phyloP scores from a whole-genome alignment of 2,329 filamentous ascomycete genomes.

The Dothiorella sarmentorum region DNA sequence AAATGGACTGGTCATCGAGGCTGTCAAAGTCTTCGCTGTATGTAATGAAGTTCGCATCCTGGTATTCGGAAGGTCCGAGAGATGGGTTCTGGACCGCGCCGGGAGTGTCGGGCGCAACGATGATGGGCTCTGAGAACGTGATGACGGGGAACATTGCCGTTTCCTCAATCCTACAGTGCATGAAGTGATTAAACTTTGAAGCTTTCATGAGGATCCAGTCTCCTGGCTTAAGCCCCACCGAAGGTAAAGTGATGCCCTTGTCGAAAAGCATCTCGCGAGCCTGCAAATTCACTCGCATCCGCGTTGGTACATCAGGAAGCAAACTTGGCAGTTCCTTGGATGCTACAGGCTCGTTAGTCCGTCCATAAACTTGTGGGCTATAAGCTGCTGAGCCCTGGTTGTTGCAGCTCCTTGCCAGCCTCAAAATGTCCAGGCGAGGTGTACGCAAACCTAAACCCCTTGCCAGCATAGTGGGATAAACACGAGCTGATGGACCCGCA shows the following conservation, averaged over 20 bases:
- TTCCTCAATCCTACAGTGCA: slow-evolving; percentile 4
- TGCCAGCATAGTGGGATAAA: slow-evolving; percentile 39
- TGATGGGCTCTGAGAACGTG: background rate
- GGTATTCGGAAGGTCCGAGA: slow-evolving; percentile 25
- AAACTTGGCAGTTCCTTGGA: background rate
- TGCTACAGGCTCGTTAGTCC: too few relatives aligned
- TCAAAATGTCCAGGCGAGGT: slow-evolving; percentile 32
- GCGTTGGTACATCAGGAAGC: too few relatives aligned
- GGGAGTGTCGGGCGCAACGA: background rate
- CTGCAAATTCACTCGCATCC: background rate
- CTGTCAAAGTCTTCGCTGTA: slow-evolving; percentile 60
- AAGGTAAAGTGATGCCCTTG: slow-evolving; percentile 6
- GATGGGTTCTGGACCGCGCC: background rate
- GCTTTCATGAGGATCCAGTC: slow-evolving; percentile 50
- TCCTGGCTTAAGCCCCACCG: slow-evolving; percentile 39
- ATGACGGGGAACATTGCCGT: background rate
- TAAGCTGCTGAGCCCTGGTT: too few relatives aligned
- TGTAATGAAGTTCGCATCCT: slow-evolving; percentile 33
- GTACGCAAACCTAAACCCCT: slow-evolving; percentile 55
- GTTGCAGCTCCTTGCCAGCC: slow-evolving; percentile 18
- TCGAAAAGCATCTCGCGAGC: slow-evolving; percentile 43
- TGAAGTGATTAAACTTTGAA: background rate
- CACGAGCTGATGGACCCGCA: slow-evolving; percentile 34
- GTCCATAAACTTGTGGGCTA: too few relatives aligned
- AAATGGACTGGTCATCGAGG: slow-evolving; percentile 46